Evolutionary conservation across 2,329 filamentous ascomycete species (phyloP), one percentile per base, ranked within the genome.

Genomic region (Cytospora chrysosperma): DNA sequence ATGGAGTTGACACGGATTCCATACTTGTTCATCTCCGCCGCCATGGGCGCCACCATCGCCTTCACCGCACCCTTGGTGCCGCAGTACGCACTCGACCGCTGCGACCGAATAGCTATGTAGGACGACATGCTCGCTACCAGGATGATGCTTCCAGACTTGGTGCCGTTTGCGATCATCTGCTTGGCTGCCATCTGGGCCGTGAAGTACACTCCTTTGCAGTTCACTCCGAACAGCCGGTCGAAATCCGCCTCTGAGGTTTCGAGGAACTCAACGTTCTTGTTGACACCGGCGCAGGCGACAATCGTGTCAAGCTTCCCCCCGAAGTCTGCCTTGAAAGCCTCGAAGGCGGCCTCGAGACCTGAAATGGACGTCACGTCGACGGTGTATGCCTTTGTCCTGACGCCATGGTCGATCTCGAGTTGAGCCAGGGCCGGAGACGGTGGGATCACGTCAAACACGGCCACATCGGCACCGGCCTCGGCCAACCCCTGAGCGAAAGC

Each of bases 121-220:
- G 78, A 79, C 0, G 82, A 81, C 68, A 85, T 84, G 59, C 81
- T 82, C 0, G 82, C 82, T 0, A 85, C 79, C 4, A 85, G 70
- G 13, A 85, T 75, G 59, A 85, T 84, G 62, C 81, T 82, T 0
- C 82, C 82, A 59, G 76, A 76, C 60, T 77, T 78, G 0, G 81
- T 83, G 2, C 77, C 77, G 66, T 80, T 84, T 1, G 75, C 73
- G 34, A 84, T 81, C 78, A 85, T 84, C 30, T 78, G 76, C 62
- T 78, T 76, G 0, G 81, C 81, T 2, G 79, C 81, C 10, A 80
- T 68, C 67, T 83, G 79, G 0, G 81, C 80, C 4, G 74, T 77
- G 65, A 78, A 81, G 66, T 78, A 81, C 2, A 77, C 70, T 0
- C 79, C 79, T 40, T 76, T 71, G 43, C 78, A 75, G 61, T 82